A percentile compares a stretch with the other conserved stretches of the same genome.
phyloP scores from a whole-genome alignment of 2,329 filamentous ascomycete species.

The Knufia fluminis region DNA sequence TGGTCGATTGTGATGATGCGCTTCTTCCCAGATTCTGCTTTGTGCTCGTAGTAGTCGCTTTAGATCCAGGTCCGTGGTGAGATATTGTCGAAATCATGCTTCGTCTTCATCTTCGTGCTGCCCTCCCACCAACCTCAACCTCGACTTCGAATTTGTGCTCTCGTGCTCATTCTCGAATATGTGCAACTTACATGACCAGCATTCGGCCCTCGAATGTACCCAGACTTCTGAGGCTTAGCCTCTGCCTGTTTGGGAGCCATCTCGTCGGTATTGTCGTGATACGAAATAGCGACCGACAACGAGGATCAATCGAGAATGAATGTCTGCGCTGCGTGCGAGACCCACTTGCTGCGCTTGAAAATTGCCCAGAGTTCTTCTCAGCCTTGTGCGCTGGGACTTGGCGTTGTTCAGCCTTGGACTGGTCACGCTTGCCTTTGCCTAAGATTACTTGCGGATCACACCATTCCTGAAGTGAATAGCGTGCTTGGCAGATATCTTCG shows the following conservation, averaged over 20 bases:
- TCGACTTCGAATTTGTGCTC: background rate
- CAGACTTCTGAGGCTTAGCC: constrained; percentile 27
- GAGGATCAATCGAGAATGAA: background rate
- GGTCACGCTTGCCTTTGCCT: background rate
- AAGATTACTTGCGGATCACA: too few relatives aligned
- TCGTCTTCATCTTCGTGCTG: background rate
- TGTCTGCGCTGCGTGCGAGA: constrained; percentile 5
- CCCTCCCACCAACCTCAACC: background rate
- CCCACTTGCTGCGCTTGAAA: constrained; percentile 1
- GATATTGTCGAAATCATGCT: background rate
- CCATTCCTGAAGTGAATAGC: background rate
- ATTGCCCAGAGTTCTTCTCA: background rate
- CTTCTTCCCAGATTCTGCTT: background rate
- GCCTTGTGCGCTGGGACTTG: constrained; percentile 2
- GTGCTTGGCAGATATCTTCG: background rate
- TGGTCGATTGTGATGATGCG: background rate
- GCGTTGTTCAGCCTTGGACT: background rate
- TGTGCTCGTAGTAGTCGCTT: background rate
- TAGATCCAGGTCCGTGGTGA: background rate
- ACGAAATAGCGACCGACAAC: background rate
- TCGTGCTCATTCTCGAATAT: background rate
- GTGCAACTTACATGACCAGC: constrained; percentile 54
- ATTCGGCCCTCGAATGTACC: constrained; percentile 54
- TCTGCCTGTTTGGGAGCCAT: constrained; percentile 29
- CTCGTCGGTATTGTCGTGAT: constrained; percentile 16